Percentiles rank a stretch among this genome's conserved stretches.
Evolutionary conservation across 441 rosid genomes (phyloP).

Genomic region (Eutrema salsugineum): DNA sequence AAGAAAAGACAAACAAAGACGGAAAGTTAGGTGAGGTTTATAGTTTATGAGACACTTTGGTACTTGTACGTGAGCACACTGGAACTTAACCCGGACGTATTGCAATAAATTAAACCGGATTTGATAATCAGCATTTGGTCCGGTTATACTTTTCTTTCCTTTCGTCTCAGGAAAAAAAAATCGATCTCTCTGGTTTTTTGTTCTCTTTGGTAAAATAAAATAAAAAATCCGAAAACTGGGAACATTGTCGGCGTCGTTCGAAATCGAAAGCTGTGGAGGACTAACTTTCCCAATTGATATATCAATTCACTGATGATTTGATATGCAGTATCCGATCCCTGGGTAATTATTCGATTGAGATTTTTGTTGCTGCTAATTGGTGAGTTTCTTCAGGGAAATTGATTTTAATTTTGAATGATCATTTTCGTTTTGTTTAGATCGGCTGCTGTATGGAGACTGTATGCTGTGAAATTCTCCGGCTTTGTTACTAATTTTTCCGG

Average conservation of each 20-base stretch:
- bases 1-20: background rate
- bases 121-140: constrained; percentile 65
- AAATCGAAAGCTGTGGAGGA: constrained; percentile 15
- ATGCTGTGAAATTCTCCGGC: constrained; percentile 27
- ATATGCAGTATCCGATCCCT: constrained; percentile 28
- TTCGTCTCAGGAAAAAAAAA: constrained; percentile 15
- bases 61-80: constrained; percentile 28
- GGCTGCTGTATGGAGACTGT: constrained; percentile 26
- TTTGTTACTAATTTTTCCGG: constrained; percentile 20
- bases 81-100: constrained; percentile 71
- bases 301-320: constrained; percentile 5
- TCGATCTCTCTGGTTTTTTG: constrained; percentile 27
- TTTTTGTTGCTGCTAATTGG: background rate
- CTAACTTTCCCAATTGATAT: constrained; percentile 22
- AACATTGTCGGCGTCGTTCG: constrained; percentile 22
- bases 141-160: constrained; percentile 34
- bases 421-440: constrained; percentile 35
- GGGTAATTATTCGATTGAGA: background rate
- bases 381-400: background rate
- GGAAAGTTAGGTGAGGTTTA: background rate
- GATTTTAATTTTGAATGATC: background rate
- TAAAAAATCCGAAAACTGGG: background rate
- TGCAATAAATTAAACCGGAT: constrained; percentile 42
- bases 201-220: background rate
- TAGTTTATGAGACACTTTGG: too few species aligned